Evolutionary conservation across 1,284 basidiomycete genomes (phyloP), one percentile per base, ranked within the genome.

Genomic region (Ganoderma boninense): DNA sequence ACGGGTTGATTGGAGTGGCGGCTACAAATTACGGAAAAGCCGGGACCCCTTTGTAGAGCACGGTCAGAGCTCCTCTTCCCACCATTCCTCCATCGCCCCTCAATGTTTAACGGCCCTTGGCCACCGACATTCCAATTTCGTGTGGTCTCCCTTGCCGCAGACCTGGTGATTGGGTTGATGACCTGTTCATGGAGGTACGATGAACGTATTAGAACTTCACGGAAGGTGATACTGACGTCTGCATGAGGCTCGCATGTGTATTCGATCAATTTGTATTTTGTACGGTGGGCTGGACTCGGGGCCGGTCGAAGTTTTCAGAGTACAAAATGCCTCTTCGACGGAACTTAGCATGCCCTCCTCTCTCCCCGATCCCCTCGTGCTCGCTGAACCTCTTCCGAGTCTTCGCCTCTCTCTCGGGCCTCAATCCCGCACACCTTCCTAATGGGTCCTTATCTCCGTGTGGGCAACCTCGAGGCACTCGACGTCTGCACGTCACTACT

Each of bases 241-340:
- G n/a, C 46, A 23, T 23, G 26, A 29, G 26, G 26, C 26, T 52
- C 49, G 49, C 49, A 52, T 52, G 49, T 10, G 59, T 23, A n/a
- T 29, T 44, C 8, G 42, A 62, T 26, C 18, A 62, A 62, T 62
- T 62, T 62, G 57, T 60, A 60, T 60, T 60, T 60, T 8, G 20
- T 40, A 11, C 8, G 16, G 18, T 18, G 32, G 35, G 38, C 35
- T 38, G 57, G 38, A 38, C 57, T 23, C 57, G 57, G 57, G 20
- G n/a, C 32, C 57, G 11, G 20, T 57, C 29, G 57, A 60, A 60
- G 57, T 60, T 60, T 60, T 60, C 57, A 40, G 38, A n/a, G 57
- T 60, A 60, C 38, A 60, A 38, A 60, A 40, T 16, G 35, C 57
- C 57, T 40, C 32, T 40, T 35, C 57, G 49, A 26, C 38, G 29